Percentiles rank a stretch among this genome's conserved stretches.
These are phyloP conservation scores for Dichotomocladium elegans DNA, from an alignment of 371 early-diverging fungal species.

Conservation along the genomic window DNA sequence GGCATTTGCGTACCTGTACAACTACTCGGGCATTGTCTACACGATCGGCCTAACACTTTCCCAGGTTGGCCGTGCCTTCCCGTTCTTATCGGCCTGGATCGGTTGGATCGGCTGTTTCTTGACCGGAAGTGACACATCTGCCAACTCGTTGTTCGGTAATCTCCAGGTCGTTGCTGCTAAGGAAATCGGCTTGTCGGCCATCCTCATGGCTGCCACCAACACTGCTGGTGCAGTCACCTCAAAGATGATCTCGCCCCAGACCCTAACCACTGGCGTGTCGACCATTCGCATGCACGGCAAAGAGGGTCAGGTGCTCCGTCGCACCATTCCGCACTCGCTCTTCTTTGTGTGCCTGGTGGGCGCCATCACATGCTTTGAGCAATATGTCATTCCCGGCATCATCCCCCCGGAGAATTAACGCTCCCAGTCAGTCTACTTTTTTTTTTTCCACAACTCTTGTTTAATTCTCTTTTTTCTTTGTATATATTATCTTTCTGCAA, in stretches of 20 bases:
- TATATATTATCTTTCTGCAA: too few relatives aligned
- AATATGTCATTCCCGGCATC: constrained; percentile 45
- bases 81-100: constrained; percentile 48
- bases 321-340: constrained; percentile 41
- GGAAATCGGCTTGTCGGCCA: constrained; percentile 38
- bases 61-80: constrained; percentile 47
- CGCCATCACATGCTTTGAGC: constrained; percentile 37
- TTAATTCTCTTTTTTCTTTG: too few relatives aligned
- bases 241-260: constrained; percentile 52
- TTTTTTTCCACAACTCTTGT: too few relatives aligned
- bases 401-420: constrained; percentile 26
- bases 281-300: constrained; percentile 46
- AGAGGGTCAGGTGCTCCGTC: constrained; percentile 38
- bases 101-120: constrained; percentile 53
- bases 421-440: not conserved
- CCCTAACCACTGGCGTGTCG: constrained; percentile 46
- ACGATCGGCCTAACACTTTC: constrained; percentile 43
- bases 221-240: constrained; percentile 41
- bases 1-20: constrained; percentile 48
- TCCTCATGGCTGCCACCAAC: constrained; percentile 48
- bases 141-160: constrained; percentile 43
- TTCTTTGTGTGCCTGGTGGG: constrained; percentile 37
- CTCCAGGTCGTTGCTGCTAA: constrained; percentile 49
- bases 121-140: constrained; percentile 48
- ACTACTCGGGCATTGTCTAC: constrained; percentile 48